These are phyloP conservation scores for Paracorniculantispora psalliotae DNA, from an alignment of 2,329 filamentous ascomycete genomes.

Conservation along the genomic window DNA sequence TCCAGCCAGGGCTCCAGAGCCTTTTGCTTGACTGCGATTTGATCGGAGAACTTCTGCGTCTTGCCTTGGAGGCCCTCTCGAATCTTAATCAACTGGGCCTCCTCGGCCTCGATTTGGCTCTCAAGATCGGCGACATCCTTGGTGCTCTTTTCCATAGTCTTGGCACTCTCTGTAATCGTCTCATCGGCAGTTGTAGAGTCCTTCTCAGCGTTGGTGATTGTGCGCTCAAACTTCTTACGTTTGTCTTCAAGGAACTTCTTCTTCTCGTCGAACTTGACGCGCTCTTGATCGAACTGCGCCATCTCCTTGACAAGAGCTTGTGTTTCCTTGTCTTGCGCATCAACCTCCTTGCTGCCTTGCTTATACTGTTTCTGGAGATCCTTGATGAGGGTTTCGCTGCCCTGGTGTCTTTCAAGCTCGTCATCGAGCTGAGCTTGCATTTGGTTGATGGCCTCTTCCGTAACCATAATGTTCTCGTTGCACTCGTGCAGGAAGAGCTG, in stretches of 20 bases:
- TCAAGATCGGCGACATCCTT: conserved; percentile 75
- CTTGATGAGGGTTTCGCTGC: conserved; percentile 86
- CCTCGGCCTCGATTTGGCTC: conserved; percentile 68
- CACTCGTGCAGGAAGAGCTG: conserved; percentile 89
- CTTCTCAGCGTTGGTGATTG: conserved; percentile 70
- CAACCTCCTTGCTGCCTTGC: conserved; percentile 76
- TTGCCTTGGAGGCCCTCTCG: conserved; percentile 89
- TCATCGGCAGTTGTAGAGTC: conserved; percentile 69
- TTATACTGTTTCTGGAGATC: conserved; percentile 80
- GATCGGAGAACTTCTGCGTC: conserved; percentile 87
- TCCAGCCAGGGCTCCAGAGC: conserved; percentile 93
- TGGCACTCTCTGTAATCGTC: conserved; percentile 69
- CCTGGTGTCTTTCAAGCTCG: conserved; percentile 88
- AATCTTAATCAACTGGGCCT: conserved; percentile 76
- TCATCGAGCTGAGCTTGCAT: conserved; percentile 81
- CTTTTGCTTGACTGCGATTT: conserved; percentile 90
- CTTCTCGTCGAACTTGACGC: conserved; percentile 97
- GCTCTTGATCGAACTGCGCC: conserved; percentile 90
- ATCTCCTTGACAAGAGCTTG: conserved; percentile 80
- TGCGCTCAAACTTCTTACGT: conserved; percentile 91
- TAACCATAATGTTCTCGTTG: conserved; percentile 81
- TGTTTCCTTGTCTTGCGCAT: conserved; percentile 73
- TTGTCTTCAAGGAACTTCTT: conserved; percentile 88
- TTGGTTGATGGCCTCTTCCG: conserved; percentile 83
- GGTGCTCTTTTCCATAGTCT: conserved; percentile 72